These are phyloP conservation scores for Geotrichum fermentans DNA, from an alignment of 1,139 yeast genomes.

Conservation along the genomic window DNA sequence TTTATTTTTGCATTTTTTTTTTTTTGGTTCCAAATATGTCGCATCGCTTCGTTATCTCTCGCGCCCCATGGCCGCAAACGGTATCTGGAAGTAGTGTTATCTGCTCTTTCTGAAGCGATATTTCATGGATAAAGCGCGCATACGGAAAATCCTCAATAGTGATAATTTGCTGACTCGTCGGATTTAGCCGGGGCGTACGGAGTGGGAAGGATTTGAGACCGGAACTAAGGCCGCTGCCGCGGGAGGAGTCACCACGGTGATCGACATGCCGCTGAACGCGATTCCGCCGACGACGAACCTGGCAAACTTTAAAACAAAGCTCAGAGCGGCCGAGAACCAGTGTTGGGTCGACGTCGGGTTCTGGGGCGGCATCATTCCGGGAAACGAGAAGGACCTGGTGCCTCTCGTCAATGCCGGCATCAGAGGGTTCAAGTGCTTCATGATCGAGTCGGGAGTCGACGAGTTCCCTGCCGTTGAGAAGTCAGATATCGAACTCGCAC, in stretches of 20 bases:
- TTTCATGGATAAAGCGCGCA: too few relatives aligned
- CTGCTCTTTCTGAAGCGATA: neutral
- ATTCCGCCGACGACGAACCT: conserved; percentile 91
- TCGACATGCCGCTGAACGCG: conserved; percentile 95
- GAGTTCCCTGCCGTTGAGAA: conserved; percentile 82
- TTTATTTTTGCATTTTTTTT: neutral
- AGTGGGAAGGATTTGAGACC: conserved; percentile 93
- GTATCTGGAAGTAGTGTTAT: neutral
- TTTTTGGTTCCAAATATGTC: too few relatives aligned
- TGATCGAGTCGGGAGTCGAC: conserved; percentile 89
- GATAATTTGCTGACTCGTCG: neutral
- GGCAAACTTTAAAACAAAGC: conserved; percentile 65
- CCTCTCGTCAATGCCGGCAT: conserved; percentile 83
- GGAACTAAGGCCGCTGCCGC: conserved; percentile 91
- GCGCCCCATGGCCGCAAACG: neutral
- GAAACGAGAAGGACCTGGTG: conserved; percentile 56
- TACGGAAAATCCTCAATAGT: too few relatives aligned
- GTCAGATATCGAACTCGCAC: conserved; percentile 58
- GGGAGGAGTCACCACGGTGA: conserved; percentile 93
- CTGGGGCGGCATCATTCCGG: conserved; percentile 93
- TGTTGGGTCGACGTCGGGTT: conserved; percentile 93
- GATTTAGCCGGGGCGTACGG: conserved; percentile 75
- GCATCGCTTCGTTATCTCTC: too few relatives aligned
- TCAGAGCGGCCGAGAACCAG: conserved; percentile 72
- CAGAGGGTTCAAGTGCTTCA: conserved; percentile 84